Base-by-base conservation (phyloP, 2,329 filamentous ascomycete species). In the Beauveria pseudobassiana region DNA sequence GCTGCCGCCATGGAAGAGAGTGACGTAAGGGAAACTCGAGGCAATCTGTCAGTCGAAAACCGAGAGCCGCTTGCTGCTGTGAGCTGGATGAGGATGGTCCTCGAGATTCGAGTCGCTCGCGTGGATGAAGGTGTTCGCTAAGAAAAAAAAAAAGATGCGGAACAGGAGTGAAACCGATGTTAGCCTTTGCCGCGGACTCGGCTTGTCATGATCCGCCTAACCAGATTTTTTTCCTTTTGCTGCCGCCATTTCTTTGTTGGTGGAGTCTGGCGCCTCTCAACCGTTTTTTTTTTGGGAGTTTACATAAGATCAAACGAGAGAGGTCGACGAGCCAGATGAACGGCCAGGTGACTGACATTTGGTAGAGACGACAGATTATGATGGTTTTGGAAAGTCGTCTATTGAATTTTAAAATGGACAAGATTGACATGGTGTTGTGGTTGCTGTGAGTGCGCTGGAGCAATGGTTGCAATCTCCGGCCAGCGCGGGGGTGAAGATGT, bases 11-110 rank as follows among this genome's bases (percentile, higher is more conserved):
- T 56, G 40, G 28, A 38, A 50, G 18, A 42, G 16, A 34, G 38
- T 57, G 59, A 52, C 53, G 59, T 26, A 61, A 55, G 49, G 58
- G 42, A 46, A 53, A 48, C 22, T 46, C 30, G 50, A 48, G 14
- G 30, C 18, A 50, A 52, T 22, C n/a, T 38, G 30, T 38, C n/a
- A 22, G 30, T 14, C 26, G n/a, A 10, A 38, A 26, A 16, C 18
- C 16, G 54, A 46, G 28, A 46, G 40, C 26, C 30, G 43, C 20
- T 48, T 38, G 34, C 34, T 38, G 34, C 12, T 0, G 34, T 38
- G 34, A 38, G 54, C 54, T 38, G 24, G 43, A 22, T 20, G 42
- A 30, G 2, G 24, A 43, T 5, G 52, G 5, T 42, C 34, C 34
- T 20, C 18, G 24, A 22, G 34, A 53, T 26, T 22, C 20, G 26